Conservation (phyloP, 306 rosid genomes). For the Acmispon strigosus region DNA sequence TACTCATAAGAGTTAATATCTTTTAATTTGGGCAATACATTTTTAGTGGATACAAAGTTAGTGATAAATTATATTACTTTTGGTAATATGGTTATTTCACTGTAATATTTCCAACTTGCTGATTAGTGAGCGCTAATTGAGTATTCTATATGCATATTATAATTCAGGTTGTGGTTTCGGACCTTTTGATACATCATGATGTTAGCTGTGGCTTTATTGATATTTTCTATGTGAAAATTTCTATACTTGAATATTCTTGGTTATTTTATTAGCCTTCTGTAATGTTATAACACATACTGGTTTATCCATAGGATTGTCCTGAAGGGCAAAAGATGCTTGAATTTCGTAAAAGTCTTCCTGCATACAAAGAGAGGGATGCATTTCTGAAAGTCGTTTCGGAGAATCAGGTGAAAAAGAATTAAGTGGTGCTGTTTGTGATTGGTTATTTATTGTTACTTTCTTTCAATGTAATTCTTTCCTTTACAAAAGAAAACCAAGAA, state of each 20-base stretch:
- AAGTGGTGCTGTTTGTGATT: background rate
- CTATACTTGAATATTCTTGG: background rate
- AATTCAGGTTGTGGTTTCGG: constrained; percentile 4
- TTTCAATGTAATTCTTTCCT: background rate
- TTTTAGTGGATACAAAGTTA: constrained; percentile 1
- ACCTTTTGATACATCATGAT: background rate
- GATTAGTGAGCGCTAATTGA: background rate
- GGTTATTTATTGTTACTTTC: background rate
- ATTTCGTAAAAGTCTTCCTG: constrained; percentile 82
- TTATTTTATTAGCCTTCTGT: constrained; percentile 9
- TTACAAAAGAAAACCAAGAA: background rate
- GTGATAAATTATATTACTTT: background rate
- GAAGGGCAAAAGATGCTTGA: constrained; percentile 79
- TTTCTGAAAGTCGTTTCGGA: constrained; percentile 55
- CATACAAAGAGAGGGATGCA: constrained; percentile 79
- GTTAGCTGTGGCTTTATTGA: constrained; percentile 13
- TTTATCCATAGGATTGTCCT: constrained; percentile 47
- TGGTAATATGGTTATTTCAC: background rate
- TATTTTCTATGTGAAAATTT: background rate
- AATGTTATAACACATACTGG: constrained; percentile 18
- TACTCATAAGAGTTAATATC: background rate
- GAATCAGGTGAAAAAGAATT: constrained; percentile 61
- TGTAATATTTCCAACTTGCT: background rate
- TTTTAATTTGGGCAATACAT: background rate
- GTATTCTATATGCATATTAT: constrained; percentile 5